phyloP scores from a whole-genome alignment of 495 filamentous ascomycete genomes.

The Podospora pseudopauciseta region DNA sequence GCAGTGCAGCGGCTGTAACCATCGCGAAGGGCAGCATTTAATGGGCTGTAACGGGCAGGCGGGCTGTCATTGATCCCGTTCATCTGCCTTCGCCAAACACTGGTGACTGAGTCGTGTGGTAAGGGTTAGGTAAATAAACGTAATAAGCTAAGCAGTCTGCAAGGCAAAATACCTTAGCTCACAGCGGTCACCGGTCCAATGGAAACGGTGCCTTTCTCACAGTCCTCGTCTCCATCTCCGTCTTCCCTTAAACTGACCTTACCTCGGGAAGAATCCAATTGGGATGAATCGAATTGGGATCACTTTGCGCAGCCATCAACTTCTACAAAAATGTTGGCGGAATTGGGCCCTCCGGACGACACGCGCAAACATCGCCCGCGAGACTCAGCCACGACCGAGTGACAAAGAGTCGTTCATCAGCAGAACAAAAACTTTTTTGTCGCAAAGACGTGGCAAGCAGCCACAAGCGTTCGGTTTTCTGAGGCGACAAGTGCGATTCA shows the following conservation, averaged over 20 bases:
- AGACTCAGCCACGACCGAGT: background rate
- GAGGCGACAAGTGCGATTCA: background rate
- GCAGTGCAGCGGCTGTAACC: background rate
- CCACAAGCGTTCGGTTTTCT: background rate
- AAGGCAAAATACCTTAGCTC: background rate
- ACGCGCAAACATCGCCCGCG: background rate
- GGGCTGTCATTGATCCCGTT: background rate
- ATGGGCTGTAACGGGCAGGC: background rate
- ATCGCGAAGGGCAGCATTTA: background rate
- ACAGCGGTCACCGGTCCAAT: background rate
- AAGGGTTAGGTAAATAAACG: background rate
- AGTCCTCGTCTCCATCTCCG: background rate
- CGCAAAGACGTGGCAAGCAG: background rate
- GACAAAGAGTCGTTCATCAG: background rate
- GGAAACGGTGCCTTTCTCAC: background rate
- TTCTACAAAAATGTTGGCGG: background rate
- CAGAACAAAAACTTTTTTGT: background rate
- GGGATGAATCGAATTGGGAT: background rate
- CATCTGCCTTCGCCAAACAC: background rate
- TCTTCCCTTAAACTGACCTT: background rate
- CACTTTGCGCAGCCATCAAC: background rate
- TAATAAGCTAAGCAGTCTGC: background rate
- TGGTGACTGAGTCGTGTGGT: background rate
- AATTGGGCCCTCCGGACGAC: background rate
- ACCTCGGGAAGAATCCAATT: background rate